A percentile compares a stretch with the other conserved stretches of the same genome.
Evolutionary conservation across 345 rosid genomes (phyloP).

Genomic region (Crucihimalaya himalaica): DNA sequence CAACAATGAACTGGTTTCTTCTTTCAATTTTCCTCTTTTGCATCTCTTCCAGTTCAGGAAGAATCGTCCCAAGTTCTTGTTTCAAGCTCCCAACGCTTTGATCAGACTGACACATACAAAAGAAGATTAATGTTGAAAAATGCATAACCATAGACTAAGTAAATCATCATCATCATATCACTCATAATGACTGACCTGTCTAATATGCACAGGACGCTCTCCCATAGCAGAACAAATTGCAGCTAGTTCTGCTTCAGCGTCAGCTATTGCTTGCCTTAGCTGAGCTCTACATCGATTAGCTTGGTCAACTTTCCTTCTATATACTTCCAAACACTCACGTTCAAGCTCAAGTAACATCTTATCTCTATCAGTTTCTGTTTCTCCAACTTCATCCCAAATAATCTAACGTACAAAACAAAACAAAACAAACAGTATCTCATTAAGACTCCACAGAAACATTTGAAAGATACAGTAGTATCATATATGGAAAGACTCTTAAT

Average conservation of each 20-base stretch:
- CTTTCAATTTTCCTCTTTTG: slow-evolving; percentile 71
- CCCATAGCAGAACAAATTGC: slow-evolving; percentile 88
- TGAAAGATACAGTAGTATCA: slow-evolving; percentile 13
- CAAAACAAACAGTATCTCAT: background rate
- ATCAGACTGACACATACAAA: slow-evolving; percentile 57
- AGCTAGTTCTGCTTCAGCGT: slow-evolving; percentile 89
- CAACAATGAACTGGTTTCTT: slow-evolving; percentile 74
- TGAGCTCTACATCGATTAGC: slow-evolving; percentile 85
- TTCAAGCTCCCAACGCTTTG: slow-evolving; percentile 78
- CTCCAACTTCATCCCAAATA: slow-evolving; percentile 99
- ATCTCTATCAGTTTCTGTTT: slow-evolving; percentile 78
- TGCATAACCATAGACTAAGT: background rate
- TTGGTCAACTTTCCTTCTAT: slow-evolving; percentile 88
- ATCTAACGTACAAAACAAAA: slow-evolving; percentile 46
- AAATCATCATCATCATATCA: background rate
- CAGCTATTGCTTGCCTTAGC: slow-evolving; percentile 82
- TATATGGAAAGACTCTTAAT: background rate
- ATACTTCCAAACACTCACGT: slow-evolving; percentile 91
- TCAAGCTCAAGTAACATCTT: slow-evolving; percentile 90
- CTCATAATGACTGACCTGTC: slow-evolving; percentile 59
- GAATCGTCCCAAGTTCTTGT: slow-evolving; percentile 69
- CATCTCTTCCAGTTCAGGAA: slow-evolving; percentile 94
- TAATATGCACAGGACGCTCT: slow-evolving; percentile 83
- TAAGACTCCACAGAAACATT: background rate
- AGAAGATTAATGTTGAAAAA: background rate